phyloP scores from a whole-genome alignment of 2,329 filamentous ascomycete genomes.

The Diplodia scrobiculata region DNA sequence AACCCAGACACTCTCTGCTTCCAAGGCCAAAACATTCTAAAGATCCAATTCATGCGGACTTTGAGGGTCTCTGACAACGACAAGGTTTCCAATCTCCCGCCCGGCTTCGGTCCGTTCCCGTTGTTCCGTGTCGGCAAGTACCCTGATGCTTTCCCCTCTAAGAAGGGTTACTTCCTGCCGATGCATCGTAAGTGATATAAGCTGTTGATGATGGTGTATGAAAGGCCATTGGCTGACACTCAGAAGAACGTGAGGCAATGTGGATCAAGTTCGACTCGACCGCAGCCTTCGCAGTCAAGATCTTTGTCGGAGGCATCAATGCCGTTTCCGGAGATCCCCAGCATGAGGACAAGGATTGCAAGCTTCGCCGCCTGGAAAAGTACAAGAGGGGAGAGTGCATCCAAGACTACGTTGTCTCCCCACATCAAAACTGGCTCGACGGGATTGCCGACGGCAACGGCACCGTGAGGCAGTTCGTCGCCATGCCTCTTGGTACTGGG shows the following conservation, averaged over 20 bases:
- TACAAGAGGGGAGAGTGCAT: constrained; percentile 24
- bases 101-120: background rate
- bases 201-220: too few relatives aligned
- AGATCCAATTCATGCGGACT: background rate
- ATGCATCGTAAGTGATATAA: background rate
- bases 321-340: constrained; percentile 43
- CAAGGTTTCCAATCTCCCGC: background rate
- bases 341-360: constrained; percentile 30
- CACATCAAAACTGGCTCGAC: constrained; percentile 49
- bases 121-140: background rate
- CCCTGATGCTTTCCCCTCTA: background rate
- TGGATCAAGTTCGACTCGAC: constrained; percentile 1
- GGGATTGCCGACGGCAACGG: constrained; percentile 45
- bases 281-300: constrained; percentile 41
- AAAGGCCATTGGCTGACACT: too few relatives aligned
- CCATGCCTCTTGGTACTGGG: constrained; percentile 49
- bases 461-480: constrained; percentile 53
- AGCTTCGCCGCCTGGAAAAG: too few relatives aligned
- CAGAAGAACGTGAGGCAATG: background rate
- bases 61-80: background rate
- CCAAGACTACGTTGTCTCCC: constrained; percentile 52
- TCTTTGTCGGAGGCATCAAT: constrained; percentile 47
- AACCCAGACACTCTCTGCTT: background rate
- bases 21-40: background rate
- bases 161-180: background rate